phyloP scores from a whole-genome alignment of 1,284 basidiomycete species.

The Tylopilus sp. region DNA sequence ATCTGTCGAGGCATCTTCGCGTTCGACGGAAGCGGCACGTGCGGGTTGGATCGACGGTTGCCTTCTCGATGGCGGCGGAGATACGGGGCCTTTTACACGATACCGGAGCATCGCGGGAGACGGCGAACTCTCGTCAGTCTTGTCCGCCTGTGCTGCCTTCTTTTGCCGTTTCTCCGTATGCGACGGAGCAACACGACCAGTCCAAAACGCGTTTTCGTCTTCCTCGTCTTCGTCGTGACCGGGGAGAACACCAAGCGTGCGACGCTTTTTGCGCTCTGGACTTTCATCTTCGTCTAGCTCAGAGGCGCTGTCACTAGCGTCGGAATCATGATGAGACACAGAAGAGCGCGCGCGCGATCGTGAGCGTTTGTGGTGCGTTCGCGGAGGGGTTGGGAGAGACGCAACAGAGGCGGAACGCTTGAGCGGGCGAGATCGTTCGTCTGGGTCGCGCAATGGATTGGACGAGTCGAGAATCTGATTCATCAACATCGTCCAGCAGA shows the following conservation, averaged over 20 bases:
- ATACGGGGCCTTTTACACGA: constrained; percentile 35
- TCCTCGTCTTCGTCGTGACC: constrained; percentile 35
- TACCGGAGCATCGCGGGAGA: constrained; percentile 30
- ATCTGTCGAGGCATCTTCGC: constrained; percentile 1
- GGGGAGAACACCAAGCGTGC: constrained; percentile 26
- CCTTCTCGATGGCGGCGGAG: constrained; percentile 40
- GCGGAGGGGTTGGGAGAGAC: constrained; percentile 40
- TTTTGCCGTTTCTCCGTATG: constrained; percentile 8
- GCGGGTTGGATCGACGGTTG: constrained; percentile 22
- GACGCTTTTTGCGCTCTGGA: constrained; percentile 28
- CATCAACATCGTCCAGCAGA: constrained; percentile 31
- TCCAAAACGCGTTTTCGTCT: constrained; percentile 37
- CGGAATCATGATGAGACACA: constrained; percentile 21
- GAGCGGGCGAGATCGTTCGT: constrained; percentile 18
- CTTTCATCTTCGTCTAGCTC: constrained; percentile 27
- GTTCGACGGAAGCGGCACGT: constrained; percentile 28
- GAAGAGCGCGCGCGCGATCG: constrained; percentile 31
- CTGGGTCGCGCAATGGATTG: constrained; percentile 10
- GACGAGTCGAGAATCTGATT: constrained; percentile 35
- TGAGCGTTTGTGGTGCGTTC: constrained; percentile 35
- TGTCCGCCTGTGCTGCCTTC: constrained; percentile 2
- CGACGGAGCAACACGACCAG: constrained; percentile 23
- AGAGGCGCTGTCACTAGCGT: constrained; percentile 21
- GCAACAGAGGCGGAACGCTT: constrained; percentile 40
- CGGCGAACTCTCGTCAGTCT: constrained; percentile 22